A percentile compares a stretch with the other conserved stretches of the same genome.
These are phyloP conservation scores for Ceratobasidium sp. DNA, from an alignment of 1,284 basidiomycete species.

Conservation along the genomic window DNA sequence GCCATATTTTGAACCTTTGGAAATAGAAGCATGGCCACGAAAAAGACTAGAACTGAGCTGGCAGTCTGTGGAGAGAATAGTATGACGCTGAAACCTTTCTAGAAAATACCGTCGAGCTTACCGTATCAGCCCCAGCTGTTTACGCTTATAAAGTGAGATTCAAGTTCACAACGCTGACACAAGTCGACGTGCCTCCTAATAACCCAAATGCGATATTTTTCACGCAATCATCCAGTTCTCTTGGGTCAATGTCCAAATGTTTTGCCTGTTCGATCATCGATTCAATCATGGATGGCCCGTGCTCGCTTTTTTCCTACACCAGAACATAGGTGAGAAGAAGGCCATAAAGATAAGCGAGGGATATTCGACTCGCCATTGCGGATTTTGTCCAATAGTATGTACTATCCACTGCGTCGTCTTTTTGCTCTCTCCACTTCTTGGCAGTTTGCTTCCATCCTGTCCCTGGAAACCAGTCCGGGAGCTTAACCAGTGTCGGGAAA, in stretches of 20 bases:
- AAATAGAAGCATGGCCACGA: conserved; percentile 43
- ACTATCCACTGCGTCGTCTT: conserved; percentile 10
- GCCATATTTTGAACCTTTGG: conserved; percentile 28
- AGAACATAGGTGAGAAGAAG: neutral
- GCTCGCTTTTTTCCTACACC: neutral
- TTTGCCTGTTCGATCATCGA: neutral
- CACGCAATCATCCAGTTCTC: neutral
- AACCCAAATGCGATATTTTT: conserved; percentile 6
- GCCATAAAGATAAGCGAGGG: neutral
- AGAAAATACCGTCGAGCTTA: neutral
- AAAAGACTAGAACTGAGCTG: conserved; percentile 28
- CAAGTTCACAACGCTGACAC: neutral
- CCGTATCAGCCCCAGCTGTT: conserved; percentile 11
- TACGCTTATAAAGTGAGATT: neutral
- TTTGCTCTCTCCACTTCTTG: conserved; percentile 31
- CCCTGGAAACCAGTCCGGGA: conserved; percentile 45
- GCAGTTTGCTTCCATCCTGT: conserved; percentile 27
- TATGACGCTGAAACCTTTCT: neutral
- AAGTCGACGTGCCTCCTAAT: neutral
- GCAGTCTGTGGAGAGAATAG: neutral
- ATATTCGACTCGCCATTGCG: neutral
- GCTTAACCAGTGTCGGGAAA: conserved; percentile 15
- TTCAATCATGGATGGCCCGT: conserved; percentile 17
- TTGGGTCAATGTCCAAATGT: neutral
- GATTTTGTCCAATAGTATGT: conserved; percentile 25